A percentile compares a stretch with the other conserved stretches of the same genome.
These are phyloP conservation scores for Aspergillus sclerotialis DNA, from an alignment of 2,329 filamentous ascomycete species.

Conservation along the genomic window DNA sequence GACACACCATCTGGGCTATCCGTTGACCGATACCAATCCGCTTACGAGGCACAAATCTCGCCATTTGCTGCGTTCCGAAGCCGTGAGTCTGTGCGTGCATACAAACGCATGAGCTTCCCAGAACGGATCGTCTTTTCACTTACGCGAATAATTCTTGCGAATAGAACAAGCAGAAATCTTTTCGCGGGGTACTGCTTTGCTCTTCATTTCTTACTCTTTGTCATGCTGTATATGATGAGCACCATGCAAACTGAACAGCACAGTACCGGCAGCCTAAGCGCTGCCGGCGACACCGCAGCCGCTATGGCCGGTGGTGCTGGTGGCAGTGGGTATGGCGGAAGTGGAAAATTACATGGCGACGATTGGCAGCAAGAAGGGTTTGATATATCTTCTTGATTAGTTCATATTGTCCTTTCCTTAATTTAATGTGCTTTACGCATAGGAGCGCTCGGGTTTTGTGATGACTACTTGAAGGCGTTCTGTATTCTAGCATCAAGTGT, in stretches of 20 bases:
- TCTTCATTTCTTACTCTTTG: slow-evolving; percentile 80
- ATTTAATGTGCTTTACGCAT: too few relatives aligned
- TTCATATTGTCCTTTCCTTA: too few relatives aligned
- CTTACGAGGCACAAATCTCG: slow-evolving; percentile 91
- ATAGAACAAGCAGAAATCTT: slow-evolving; percentile 81
- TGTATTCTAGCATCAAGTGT: not conserved
- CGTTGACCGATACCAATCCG: slow-evolving; percentile 78
- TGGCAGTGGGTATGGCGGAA: slow-evolving; percentile 14
- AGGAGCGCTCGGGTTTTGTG: too few relatives aligned
- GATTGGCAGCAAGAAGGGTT: slow-evolving; percentile 62
- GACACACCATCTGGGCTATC: slow-evolving; percentile 58
- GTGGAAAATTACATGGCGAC: slow-evolving; percentile 36
- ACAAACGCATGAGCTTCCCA: slow-evolving; percentile 86
- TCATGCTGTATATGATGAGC: slow-evolving; percentile 79
- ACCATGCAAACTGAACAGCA: slow-evolving; percentile 59
- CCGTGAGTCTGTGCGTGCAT: slow-evolving; percentile 83
- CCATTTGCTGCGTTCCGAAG: slow-evolving; percentile 94
- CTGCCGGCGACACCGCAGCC: slow-evolving; percentile 29
- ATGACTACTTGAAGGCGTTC: not conserved
- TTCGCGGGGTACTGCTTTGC: slow-evolving; percentile 89
- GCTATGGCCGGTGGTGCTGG: slow-evolving; percentile 19
- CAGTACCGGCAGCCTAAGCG: slow-evolving; percentile 46
- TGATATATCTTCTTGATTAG: slow-evolving; percentile 18
- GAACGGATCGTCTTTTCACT: slow-evolving; percentile 87
- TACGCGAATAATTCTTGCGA: slow-evolving; percentile 84